Evolutionary conservation across 2,329 filamentous ascomycete genomes (phyloP), one percentile per base, ranked within the genome.

Genomic region (Phoma sp.): DNA sequence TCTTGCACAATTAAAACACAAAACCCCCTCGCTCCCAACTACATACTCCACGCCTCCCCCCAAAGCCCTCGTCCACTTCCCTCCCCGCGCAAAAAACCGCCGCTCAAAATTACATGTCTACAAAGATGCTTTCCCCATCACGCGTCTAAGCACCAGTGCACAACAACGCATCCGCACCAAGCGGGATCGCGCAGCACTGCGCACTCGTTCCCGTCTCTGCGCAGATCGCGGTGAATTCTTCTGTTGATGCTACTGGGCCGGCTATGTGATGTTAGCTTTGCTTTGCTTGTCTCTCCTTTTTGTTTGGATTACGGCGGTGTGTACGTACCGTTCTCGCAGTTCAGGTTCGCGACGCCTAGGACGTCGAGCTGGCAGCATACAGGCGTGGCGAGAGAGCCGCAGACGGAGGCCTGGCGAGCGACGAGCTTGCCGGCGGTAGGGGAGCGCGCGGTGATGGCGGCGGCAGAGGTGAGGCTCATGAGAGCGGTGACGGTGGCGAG

Each of bases 341-440:
- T 57, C 40, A 64, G 30, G 32, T 64, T 58, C 1, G 53, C 53
- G 28, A 61, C 55, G 20, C 62, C 62, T 2, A 57, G 40, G 4
- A 62, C 37, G 25, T 57, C 57, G 12, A 60, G 53, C n/a, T 64
- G 56, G 55, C 62, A 65, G 55, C 62, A 65, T 4, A 59, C 39
- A 17, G 59, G 61, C 6, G 59, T 59, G 10, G 49, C 17, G 23
- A 60, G 42, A 2, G 28, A 23, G 21, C 62, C 59, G 48, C 62
- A 65, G 47, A 64, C 48, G n/a, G 47, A 53, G 33, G 32, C 39
- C 11, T 52, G 34, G 17, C 48, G 61, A 18, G 51, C 32, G 14
- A 43, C 39, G 15, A 59, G 37, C 46, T 42, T 42, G 20, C 38
- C 37, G 15, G 25, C 23, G 7, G 30, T 18, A 10, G 53, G 34